A percentile compares a stretch with the other conserved stretches of the same genome.
Evolutionary conservation across 2,329 filamentous ascomycete genomes (phyloP).

Genomic region (Fusarium sp.): DNA sequence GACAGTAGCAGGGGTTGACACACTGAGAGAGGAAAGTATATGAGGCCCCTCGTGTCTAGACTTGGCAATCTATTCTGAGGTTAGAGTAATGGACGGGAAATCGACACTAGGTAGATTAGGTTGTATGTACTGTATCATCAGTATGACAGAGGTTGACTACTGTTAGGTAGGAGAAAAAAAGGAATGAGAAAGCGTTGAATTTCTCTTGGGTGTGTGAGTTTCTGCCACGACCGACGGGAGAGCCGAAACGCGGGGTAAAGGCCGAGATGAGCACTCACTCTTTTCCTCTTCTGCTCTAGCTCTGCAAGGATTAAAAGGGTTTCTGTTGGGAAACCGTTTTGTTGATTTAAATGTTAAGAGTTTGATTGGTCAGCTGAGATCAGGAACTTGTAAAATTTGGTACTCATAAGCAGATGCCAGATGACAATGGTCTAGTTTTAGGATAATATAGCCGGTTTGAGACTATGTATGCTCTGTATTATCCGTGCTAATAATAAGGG

Average conservation of each 20-base stretch:
- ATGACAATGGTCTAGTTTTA: not conserved
- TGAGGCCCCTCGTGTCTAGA: not conserved
- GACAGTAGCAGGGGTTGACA: not conserved
- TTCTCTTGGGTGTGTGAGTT: slow-evolving; percentile 15
- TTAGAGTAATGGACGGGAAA: not conserved
- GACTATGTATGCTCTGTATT: not conserved
- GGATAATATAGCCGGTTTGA: slow-evolving; percentile 1
- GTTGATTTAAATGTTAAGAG: not conserved
- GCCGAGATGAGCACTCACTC: slow-evolving; percentile 26
- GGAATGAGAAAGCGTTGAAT: slow-evolving; percentile 20
- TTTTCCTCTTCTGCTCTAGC: slow-evolving; percentile 30
- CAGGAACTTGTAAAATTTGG: slow-evolving; percentile 7
- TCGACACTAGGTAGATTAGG: slow-evolving; percentile 8
- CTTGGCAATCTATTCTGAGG: slow-evolving; percentile 9
- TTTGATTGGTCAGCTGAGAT: slow-evolving; percentile 16
- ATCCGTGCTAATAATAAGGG: not conserved
- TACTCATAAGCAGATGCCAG: not conserved
- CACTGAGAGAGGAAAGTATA: not conserved
- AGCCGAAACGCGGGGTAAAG: slow-evolving; percentile 35
- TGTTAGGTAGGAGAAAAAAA: not conserved
- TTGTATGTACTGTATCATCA: not conserved
- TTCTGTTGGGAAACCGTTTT: slow-evolving; percentile 20
- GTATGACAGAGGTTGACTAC: too few relatives aligned
- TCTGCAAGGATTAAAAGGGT: not conserved
- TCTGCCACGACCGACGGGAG: not conserved